Base-by-base conservation (phyloP, 768 basidiomycete genomes). In the Russula foetens region DNA sequence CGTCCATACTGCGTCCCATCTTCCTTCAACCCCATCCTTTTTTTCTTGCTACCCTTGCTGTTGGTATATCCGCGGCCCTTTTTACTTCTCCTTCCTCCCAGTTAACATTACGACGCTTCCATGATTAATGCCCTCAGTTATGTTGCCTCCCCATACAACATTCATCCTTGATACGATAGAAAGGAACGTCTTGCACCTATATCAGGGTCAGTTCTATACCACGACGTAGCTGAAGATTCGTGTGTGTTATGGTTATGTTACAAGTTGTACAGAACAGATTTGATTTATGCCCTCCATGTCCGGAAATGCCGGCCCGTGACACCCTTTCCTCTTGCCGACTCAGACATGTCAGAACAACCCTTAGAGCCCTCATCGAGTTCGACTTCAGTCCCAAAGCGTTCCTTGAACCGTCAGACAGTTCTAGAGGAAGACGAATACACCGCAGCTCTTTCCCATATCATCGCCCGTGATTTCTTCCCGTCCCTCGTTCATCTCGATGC, bases 401-500 rank as follows among this genome's bases (percentile, higher is more conserved):
- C 90, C 19, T 76, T 92, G 58, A 88, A 88, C 69, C 75, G 78
- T 15, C 90, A 92, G 68, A 68, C 78, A 14, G 78, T 92, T 15
- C 81, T 91, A 15, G 89, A 92, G 51, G 97, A 99, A 77, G 97
- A 98, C 64, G 92, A 94, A 70, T 98, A 98, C 72, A 94, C 92
- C 2, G 84, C 83, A 48, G 90, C 89, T 1, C 79, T 99, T 23
- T 92, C 91, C 12, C 81, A 85, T 49, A 98, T 98, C 68, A 98
- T 98, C 68, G 89, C 91, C 41, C 86, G 97, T 51, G 96, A 98
- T 75, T 99, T 99, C 80, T 99, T 98, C 69, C 97, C 97, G 0
- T 92, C 92, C 14, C 82, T 98, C 11, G 84, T 87, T 19, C 90
- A 92, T 67, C 80, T 96, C 28, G 90, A 95, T 67, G 90, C 92